A percentile compares a stretch with the other conserved stretches of the same genome.
phyloP scores from a whole-genome alignment of 208 protist genomes.

The Wallacemonas sp. region DNA sequence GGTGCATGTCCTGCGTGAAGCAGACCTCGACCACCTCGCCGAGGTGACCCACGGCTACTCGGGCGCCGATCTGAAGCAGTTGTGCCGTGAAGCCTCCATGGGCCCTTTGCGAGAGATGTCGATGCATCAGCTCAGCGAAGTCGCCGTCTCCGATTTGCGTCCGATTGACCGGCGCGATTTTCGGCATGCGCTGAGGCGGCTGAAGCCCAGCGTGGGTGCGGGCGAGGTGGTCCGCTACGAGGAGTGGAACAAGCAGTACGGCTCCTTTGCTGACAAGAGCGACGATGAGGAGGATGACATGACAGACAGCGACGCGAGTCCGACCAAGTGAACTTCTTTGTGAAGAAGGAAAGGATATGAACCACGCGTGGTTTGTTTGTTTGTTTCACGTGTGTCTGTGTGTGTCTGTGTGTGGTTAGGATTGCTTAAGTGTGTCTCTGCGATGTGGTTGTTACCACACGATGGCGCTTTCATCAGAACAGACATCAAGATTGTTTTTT shows the following conservation, averaged over 20 bases:
- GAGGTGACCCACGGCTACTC: constrained; percentile 71
- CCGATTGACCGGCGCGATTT: constrained; percentile 76
- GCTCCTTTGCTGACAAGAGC: constrained; percentile 57
- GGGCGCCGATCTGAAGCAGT: constrained; percentile 73
- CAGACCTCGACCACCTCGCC: constrained; percentile 43
- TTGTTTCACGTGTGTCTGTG: too few species aligned
- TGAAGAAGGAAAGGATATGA: neutral
- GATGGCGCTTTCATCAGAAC: too few species aligned
- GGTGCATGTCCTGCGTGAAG: constrained; percentile 37
- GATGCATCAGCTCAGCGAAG: constrained; percentile 44
- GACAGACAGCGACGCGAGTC: constrained; percentile 7
- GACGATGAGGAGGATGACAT: constrained; percentile 27
- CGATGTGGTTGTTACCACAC: too few species aligned
- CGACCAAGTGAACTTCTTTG: neutral
- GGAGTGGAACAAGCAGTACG: constrained; percentile 85
- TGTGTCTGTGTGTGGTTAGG: too few species aligned
- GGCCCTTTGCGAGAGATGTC: constrained; percentile 73
- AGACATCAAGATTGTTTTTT: neutral
- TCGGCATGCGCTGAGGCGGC: constrained; percentile 61
- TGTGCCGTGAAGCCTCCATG: constrained; percentile 83
- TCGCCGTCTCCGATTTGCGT: constrained; percentile 51
- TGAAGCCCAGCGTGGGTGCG: constrained; percentile 79
- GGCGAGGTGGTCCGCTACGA: constrained; percentile 75
- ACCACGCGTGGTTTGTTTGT: neutral
- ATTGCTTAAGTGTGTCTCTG: too few species aligned